Conservation (phyloP, 805 yeast species). For the Cyberlindnera bimundalis region DNA sequence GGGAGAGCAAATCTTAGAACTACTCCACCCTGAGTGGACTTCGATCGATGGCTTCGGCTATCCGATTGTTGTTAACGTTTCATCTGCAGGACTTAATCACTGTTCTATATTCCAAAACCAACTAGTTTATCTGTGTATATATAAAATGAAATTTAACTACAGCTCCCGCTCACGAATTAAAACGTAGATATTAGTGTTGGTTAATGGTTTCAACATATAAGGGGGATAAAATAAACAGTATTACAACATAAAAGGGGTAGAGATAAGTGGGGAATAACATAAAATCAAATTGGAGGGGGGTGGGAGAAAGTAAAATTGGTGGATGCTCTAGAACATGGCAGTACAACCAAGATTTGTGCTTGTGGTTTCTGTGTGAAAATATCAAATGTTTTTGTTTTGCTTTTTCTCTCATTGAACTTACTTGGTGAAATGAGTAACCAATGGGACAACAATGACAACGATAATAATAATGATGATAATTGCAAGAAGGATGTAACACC, state of each 20-base stretch:
- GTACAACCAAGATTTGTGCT: background rate
- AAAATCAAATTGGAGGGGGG: too few relatives aligned
- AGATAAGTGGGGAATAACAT: background rate
- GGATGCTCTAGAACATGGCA: background rate
- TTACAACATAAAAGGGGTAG: too few relatives aligned
- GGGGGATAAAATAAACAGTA: background rate
- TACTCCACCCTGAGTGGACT: conserved; percentile 32
- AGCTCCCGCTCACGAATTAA: background rate
- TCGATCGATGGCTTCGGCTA: background rate
- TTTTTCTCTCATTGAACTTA: background rate
- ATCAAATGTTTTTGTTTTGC: too few relatives aligned
- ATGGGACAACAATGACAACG: conserved; percentile 55
- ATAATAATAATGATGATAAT: conserved; percentile 63
- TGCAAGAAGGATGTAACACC: conserved; percentile 66
- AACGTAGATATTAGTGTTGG: background rate
- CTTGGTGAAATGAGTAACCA: conserved; percentile 22
- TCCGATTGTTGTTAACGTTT: conserved; percentile 2
- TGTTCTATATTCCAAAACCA: conserved; percentile 19
- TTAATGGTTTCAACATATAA: background rate
- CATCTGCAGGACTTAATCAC: conserved; percentile 27
- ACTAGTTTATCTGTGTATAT: too few relatives aligned
- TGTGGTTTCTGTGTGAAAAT: too few relatives aligned
- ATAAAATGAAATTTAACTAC: too few relatives aligned
- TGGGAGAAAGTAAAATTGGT: background rate
- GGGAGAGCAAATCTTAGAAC: conserved; percentile 29